Percentiles rank a stretch among this genome's conserved stretches.
phyloP scores from a whole-genome alignment of 2,329 filamentous ascomycete genomes.

The Scopulariopsis brevicaulis region DNA sequence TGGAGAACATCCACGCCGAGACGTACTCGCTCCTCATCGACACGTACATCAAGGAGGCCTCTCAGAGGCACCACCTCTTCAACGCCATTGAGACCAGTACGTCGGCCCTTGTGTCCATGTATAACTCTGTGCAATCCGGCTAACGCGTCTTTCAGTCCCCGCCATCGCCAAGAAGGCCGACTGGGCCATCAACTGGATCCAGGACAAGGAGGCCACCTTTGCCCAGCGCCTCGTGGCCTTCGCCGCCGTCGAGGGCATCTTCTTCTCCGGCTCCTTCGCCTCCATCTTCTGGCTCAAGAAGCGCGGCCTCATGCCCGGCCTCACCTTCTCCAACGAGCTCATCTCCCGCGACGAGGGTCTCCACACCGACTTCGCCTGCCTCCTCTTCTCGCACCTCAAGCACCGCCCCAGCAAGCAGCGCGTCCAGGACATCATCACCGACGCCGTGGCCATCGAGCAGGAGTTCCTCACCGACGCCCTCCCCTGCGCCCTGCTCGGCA shows the following conservation, averaged over 20 bases:
- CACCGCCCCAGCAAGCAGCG: conserved; percentile 75
- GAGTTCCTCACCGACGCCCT: conserved; percentile 97
- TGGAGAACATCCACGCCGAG: conserved; percentile 99
- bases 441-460: conserved; percentile 90
- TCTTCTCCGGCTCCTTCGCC: conserved; percentile 97
- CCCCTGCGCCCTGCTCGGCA: conserved; percentile 84
- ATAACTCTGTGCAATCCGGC: conserved; percentile 9
- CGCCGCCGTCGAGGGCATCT: conserved; percentile 96
- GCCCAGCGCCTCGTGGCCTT: conserved; percentile 94
- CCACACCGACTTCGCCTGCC: conserved; percentile 97
- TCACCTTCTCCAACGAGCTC: conserved; percentile 99
- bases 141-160: conserved; percentile 46
- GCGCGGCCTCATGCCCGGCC: conserved; percentile 94
- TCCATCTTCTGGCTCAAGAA: conserved; percentile 99
- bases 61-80: conserved; percentile 89
- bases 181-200: conserved; percentile 93
- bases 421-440: conserved; percentile 80
- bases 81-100: conserved; percentile 96
- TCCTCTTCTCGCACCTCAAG: conserved; percentile 95
- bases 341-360: conserved; percentile 99
- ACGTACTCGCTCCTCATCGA: conserved; percentile 99
- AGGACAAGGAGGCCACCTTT: conserved; percentile 86
- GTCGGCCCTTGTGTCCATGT: conserved; percentile 17
- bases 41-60: conserved; percentile 97
- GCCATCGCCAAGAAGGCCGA: conserved; percentile 98